Evolutionary conservation across 192 early-diverging fungal genomes (phyloP), one percentile per base, ranked within the genome.

Genomic region (Borealophlyctis nickersoniae): DNA sequence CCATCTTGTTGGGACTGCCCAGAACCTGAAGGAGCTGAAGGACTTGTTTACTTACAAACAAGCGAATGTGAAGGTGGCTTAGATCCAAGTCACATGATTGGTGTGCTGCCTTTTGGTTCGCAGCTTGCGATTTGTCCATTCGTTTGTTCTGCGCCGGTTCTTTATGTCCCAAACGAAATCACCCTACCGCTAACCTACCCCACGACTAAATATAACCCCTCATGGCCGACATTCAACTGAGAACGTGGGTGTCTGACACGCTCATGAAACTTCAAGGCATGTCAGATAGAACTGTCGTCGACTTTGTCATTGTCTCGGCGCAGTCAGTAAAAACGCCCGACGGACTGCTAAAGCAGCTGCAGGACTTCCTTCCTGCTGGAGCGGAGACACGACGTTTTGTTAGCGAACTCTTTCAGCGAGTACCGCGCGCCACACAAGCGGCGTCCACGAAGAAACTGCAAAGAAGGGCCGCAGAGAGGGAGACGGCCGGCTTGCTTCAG

Each of bases 241-340:
- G 69, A 22, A 65, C 69, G 24, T 71, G 69, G 87, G 81, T 88
- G 16, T 83, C 84, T 7, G 89, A 91, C 75, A 73, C 78, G 36
- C 70, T 88, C 65, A 77, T 86, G 36, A 79, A 77, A 75, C 69
- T 88, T 3, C 72, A 88, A 11, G 86, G 86, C 48, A 82, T 87
- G 67, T 79, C 83, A n/a, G 90, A 90, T 62, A 62, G 56, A 23
- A 85, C 78, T 14, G 73, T 85, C 22, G 81, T 87, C 24, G 88
- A 91, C 72, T 91, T 81, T 69, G 65, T 91, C 57, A 77, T 88
- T 51, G 84, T 87, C 11, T 65, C 77, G 70, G 89, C 88, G 4
- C 63, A 86, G 68, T 82, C 63, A 0, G 72, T 87, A 35, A 87
- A 83, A 65, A 82, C 85, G 0, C 73, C 77, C 19, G 64, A 75